These are phyloP conservation scores for Phytophthora pinifolia DNA, from an alignment of 352 stramenopile species.

Conservation along the genomic window DNA sequence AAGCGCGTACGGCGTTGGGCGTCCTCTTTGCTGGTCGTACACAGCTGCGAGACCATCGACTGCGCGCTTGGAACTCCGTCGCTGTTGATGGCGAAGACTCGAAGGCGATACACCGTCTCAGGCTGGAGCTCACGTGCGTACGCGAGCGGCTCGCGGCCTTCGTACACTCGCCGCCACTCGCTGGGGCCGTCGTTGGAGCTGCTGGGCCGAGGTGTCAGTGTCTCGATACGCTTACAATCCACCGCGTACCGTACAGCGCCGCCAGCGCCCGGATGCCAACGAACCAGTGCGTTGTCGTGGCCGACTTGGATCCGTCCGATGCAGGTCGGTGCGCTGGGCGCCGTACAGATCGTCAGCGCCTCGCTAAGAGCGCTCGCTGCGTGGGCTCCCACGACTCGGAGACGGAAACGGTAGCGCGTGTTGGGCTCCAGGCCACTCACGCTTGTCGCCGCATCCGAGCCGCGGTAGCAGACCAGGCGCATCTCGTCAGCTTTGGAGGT, in stretches of 20 bases:
- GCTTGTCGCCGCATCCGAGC: conserved; percentile 39
- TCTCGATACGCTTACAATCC: conserved; percentile 77
- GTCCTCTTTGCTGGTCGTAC: conserved; percentile 66
- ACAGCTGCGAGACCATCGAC: conserved; percentile 81
- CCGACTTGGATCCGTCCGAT: conserved; percentile 58
- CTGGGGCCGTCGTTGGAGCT: conserved; percentile 26
- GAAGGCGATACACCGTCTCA: conserved; percentile 84
- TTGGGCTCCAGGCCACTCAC: conserved; percentile 82
- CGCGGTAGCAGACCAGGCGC: conserved; percentile 74
- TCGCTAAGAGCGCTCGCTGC: conserved; percentile 77
- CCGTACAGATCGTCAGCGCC: conserved; percentile 70
- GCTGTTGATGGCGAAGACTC: conserved; percentile 81
- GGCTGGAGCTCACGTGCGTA: conserved; percentile 64
- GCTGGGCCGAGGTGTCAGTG: conserved; percentile 25
- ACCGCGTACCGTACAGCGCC: conserved; percentile 74
- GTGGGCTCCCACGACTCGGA: conserved; percentile 77
- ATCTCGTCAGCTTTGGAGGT: conserved; percentile 38
- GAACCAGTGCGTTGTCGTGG: conserved; percentile 54
- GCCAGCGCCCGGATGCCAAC: conserved; percentile 79
- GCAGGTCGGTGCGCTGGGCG: conserved; percentile 53
- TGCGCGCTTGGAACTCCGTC: conserved; percentile 59
- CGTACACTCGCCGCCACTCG: conserved; percentile 78
- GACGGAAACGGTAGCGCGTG: conserved; percentile 80
- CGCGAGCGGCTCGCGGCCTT: conserved; percentile 71
- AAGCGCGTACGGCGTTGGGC: conserved; percentile 43